A percentile compares a stretch with the other conserved stretches of the same genome.
Evolutionary conservation across 2,329 filamentous ascomycete species (phyloP).

Genomic region (Didymella arachidicola): DNA sequence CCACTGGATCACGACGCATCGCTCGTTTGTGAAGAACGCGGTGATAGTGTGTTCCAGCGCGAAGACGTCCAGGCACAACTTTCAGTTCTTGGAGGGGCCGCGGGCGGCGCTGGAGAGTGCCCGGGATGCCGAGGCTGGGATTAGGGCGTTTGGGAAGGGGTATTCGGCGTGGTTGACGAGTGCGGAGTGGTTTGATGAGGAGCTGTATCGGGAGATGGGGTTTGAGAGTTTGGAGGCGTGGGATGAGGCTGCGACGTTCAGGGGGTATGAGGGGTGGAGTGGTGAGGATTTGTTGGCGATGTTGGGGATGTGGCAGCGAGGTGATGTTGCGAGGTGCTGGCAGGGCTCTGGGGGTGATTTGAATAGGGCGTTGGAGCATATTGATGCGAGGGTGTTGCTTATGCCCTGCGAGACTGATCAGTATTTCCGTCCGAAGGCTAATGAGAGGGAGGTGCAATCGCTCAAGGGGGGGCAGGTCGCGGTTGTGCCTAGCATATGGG

Average conservation of each 20-base stretch:
- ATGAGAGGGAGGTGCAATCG: conserved; percentile 46
- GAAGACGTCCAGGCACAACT: conserved; percentile 61
- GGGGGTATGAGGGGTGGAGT: conserved; percentile 38
- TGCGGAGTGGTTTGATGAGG: conserved; percentile 52
- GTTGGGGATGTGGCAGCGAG: conserved; percentile 54
- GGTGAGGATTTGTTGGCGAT: conserved; percentile 51
- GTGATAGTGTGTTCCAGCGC: conserved; percentile 62
- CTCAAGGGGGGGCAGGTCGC: conserved; percentile 43
- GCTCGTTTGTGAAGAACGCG: conserved; percentile 53
- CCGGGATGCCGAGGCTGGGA: conserved; percentile 48
- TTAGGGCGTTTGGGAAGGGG: conserved; percentile 49
- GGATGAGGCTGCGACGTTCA: conserved; percentile 36
- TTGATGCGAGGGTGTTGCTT: conserved; percentile 49
- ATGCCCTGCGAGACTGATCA: conserved; percentile 53
- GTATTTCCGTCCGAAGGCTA: conserved; percentile 54
- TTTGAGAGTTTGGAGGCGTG: conserved; percentile 35
- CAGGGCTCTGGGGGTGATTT: conserved; percentile 34
- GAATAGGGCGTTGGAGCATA: conserved; percentile 45
- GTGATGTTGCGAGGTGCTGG: conserved; percentile 49
- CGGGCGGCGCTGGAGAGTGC: conserved; percentile 57
- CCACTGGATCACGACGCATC: conserved; percentile 61
- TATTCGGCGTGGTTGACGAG: conserved; percentile 54
- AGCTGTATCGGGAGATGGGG: conserved; percentile 48
- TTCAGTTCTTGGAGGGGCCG: conserved; percentile 64
- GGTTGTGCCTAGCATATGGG: conserved; percentile 52